Percentiles rank a stretch among this genome's conserved stretches.
These are phyloP conservation scores for Truncatella angustata DNA, from an alignment of 2,329 filamentous ascomycete genomes.

Conservation along the genomic window DNA sequence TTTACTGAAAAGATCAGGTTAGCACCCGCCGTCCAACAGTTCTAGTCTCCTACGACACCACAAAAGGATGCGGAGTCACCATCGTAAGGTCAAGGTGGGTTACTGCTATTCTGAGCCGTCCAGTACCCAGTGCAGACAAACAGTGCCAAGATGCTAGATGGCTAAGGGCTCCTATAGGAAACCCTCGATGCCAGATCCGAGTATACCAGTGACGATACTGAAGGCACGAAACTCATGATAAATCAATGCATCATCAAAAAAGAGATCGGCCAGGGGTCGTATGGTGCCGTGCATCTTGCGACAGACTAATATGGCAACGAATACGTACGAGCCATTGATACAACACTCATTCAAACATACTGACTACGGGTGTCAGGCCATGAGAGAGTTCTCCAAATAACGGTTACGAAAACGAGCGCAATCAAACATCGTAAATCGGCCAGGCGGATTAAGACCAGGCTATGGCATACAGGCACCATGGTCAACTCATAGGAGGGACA, in stretches of 20 bases:
- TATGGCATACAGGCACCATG: constrained; percentile 20
- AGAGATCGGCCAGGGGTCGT: constrained; percentile 95
- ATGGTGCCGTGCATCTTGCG: constrained; percentile 88
- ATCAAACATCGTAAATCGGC: constrained; percentile 71
- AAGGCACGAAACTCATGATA: constrained; percentile 83
- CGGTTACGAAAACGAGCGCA: constrained; percentile 86
- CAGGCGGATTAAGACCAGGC: constrained; percentile 43
- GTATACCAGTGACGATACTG: constrained; percentile 80
- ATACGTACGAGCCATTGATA: constrained; percentile 62
- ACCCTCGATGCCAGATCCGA: constrained; percentile 87
- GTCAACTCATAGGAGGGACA: constrained; percentile 25
- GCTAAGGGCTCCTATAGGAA: constrained; percentile 55
- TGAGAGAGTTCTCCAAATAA: constrained; percentile 97
- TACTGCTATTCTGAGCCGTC: background rate
- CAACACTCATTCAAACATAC: no score
- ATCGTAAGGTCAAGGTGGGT: constrained; percentile 57
- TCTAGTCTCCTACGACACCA: constrained; percentile 58
- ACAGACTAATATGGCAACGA: constrained; percentile 87
- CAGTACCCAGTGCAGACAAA: background rate
- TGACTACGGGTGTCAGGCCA: no score
- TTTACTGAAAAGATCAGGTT: constrained; percentile 33
- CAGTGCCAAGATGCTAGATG: background rate
- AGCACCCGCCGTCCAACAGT: constrained; percentile 39
- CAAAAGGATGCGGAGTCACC: constrained; percentile 54
- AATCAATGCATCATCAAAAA: constrained; percentile 94